phyloP scores from a whole-genome alignment of 2,329 filamentous ascomycete genomes.

The Fusarium xylarioides region DNA sequence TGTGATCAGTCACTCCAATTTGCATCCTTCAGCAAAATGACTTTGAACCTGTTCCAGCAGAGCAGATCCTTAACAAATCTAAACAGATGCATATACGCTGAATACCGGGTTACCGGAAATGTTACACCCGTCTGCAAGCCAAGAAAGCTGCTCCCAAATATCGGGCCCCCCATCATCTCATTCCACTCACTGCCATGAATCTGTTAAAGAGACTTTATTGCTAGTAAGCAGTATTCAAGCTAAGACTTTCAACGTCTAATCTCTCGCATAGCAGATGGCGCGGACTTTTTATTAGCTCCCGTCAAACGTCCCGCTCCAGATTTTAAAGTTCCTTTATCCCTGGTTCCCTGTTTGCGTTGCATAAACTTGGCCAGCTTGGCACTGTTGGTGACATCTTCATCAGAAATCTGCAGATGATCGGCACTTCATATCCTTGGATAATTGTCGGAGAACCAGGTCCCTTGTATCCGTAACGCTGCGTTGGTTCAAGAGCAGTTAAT shows the following conservation, averaged over 20 bases:
- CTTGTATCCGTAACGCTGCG: not conserved
- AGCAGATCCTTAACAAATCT: not conserved
- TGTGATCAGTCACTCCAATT: not conserved
- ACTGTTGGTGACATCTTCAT: too few species aligned
- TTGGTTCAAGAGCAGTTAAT: not conserved
- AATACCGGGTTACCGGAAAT: not conserved
- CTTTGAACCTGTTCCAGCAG: not conserved
- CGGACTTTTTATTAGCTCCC: not conserved
- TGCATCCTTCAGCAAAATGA: not conserved
- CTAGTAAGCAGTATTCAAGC: not conserved
- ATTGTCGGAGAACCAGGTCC: not conserved
- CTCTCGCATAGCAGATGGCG: not conserved
- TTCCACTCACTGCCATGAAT: not conserved
- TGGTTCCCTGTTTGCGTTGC: not conserved
- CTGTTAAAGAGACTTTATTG: not conserved
- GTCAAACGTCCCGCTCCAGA: not conserved
- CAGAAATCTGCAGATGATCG: not conserved
- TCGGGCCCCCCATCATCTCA: not conserved
- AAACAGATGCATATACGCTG: not conserved
- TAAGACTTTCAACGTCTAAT: not conserved
- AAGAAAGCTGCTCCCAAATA: not conserved
- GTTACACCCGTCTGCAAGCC: not conserved
- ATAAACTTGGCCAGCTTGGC: too few species aligned
- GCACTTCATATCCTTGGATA: not conserved
- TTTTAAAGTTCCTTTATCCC: not conserved